phyloP scores from a whole-genome alignment of 2,329 filamentous ascomycete species.

The Tothia fuscella region DNA sequence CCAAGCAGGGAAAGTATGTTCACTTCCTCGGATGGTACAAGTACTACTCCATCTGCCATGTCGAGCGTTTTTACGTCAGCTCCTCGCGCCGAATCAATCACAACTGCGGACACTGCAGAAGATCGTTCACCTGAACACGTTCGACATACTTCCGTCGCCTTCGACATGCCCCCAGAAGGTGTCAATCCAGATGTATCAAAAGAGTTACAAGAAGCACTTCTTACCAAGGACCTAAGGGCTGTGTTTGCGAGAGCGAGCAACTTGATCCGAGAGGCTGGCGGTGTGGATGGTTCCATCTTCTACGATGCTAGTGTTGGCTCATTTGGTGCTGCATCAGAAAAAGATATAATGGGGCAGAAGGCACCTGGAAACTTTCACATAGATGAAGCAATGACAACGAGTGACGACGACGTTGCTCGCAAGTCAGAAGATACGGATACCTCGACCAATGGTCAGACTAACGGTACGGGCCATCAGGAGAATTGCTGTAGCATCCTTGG shows the following conservation, averaged over 20 bases:
- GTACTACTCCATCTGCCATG: not conserved
- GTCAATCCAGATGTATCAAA: not conserved
- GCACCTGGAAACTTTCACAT: not conserved
- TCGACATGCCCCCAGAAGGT: not conserved
- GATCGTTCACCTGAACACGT: not conserved
- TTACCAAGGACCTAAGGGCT: slow-evolving; percentile 1
- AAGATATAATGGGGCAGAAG: not conserved
- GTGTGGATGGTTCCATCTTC: slow-evolving; percentile 4
- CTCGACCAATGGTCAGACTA: not conserved
- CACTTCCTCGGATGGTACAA: not conserved
- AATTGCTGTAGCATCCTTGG: slow-evolving; percentile 10
- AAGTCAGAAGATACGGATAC: not conserved
- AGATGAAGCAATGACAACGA: not conserved
- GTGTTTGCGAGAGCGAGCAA: slow-evolving; percentile 4
- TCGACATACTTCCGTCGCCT: not conserved
- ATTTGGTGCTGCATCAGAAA: slow-evolving; percentile 4
- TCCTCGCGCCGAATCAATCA: not conserved
- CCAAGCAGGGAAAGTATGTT: not conserved
- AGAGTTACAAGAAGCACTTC: slow-evolving; percentile 1
- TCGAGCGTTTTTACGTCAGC: not conserved
- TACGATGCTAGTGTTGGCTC: not conserved
- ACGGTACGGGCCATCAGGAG: not conserved
- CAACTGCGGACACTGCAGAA: not conserved
- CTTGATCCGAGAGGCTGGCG: slow-evolving; percentile 6
- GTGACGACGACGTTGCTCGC: not conserved